Base-by-base conservation (phyloP, 805 yeast genomes). In the Metschnikowia amazonensis region DNA sequence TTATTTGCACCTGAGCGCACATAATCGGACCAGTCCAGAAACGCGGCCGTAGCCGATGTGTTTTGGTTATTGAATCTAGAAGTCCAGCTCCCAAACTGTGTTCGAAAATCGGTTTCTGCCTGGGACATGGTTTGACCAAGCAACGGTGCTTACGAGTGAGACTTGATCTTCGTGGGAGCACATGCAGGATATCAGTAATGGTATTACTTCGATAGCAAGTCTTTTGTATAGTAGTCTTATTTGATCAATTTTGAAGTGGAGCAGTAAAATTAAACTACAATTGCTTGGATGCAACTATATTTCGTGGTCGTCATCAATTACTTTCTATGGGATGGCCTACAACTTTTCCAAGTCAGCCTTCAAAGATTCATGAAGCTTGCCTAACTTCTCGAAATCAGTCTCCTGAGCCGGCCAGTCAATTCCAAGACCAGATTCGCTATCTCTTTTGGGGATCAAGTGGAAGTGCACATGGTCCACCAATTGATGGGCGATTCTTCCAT, bases 361-460 rank as follows among this genome's bases (percentile, higher is more conserved):
- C 52, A 90, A 64, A 49, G 80, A 75, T 56, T 80, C 79, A 60
- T 88, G 95, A 35, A 80, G 70, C 48, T 75, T 73, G 43, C 84
- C 84, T 61, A 90, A 71, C 43, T 82, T 80, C 11, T 74, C 89
- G 65, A 86, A 82, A 60, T 86, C 86, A 27, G 92, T 86, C 46
- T 74, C 79, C 57, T 82, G 79, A 16, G 89, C 83, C n/a, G 98
- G 98, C 98, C 99, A 94, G 23, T 94, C 96, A 27, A 92, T 89
- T 29, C 75, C 76, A 52, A 92, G 75, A 1, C 99, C 99, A 16
- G 90, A 73, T 33, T 76, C 75, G 1, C 66, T 70, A 57, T 82
- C 83, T 48, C 76, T 77, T 77, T 92, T 92, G 42, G 99, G 99
- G 62, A 92, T 92, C 65, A 92, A 80, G 65, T 92, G 99, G 78